Percentiles rank a stretch among this genome's conserved stretches.
These are phyloP conservation scores for Daldinia loculata DNA, from an alignment of 495 filamentous ascomycete genomes.

Conservation along the genomic window DNA sequence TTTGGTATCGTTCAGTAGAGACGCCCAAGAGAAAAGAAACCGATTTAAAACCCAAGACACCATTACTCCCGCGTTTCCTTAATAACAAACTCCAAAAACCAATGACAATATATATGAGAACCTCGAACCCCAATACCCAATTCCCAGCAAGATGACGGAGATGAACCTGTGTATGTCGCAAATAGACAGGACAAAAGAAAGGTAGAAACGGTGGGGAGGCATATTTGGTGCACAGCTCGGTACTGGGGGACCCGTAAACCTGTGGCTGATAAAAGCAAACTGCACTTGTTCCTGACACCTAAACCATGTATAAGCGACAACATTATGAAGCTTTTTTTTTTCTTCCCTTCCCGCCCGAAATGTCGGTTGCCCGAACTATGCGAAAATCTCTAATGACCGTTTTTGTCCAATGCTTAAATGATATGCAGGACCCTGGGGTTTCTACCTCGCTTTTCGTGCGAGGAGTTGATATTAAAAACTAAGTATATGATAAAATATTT, in stretches of 20 bases:
- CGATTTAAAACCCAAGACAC: slow-evolving; percentile 17
- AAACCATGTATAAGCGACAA: slow-evolving; percentile 34
- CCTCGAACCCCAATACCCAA: slow-evolving; percentile 17
- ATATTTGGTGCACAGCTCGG: slow-evolving; percentile 36
- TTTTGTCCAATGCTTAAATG: slow-evolving; percentile 43
- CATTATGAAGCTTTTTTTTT: slow-evolving; percentile 30
- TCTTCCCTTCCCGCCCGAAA: slow-evolving; percentile 33
- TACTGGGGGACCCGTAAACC: slow-evolving; percentile 38
- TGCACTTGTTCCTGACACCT: slow-evolving; percentile 43
- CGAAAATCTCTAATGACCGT: slow-evolving; percentile 46
- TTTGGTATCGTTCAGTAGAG: slow-evolving; percentile 38
- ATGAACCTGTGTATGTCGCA: slow-evolving; percentile 26
- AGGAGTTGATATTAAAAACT: slow-evolving; percentile 41
- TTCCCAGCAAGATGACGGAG: slow-evolving; percentile 15
- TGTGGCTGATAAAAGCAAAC: slow-evolving; percentile 40
- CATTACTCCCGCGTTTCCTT: slow-evolving; percentile 24
- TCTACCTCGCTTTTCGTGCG: slow-evolving; percentile 24
- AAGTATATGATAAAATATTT: slow-evolving; percentile 35
- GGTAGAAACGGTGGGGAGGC: slow-evolving; percentile 32
- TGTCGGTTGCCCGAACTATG: slow-evolving; percentile 51
- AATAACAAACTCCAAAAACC: slow-evolving; percentile 17
- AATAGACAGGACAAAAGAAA: slow-evolving; percentile 39
- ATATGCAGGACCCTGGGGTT: slow-evolving; percentile 23
- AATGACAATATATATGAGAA: slow-evolving; percentile 16
- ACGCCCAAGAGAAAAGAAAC: slow-evolving; percentile 8